A percentile compares a stretch with the other conserved stretches of the same genome.
Conservation (phyloP, 2,329 filamentous ascomycete species). For the Alternaria sp. region DNA sequence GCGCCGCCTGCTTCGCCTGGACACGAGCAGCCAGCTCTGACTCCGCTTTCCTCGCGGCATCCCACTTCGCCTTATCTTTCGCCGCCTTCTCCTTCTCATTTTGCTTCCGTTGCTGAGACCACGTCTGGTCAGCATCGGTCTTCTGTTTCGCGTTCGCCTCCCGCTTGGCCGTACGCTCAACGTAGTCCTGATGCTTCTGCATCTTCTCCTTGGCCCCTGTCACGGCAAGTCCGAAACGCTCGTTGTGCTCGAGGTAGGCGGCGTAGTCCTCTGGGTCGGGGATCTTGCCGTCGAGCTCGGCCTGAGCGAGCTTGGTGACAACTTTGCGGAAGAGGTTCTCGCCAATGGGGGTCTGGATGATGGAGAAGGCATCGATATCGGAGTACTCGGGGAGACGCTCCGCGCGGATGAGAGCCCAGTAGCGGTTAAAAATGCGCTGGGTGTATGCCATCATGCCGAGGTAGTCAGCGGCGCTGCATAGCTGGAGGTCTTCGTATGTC, state of each 20-base stretch:
- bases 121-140: background rate
- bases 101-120: background rate
- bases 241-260: background rate
- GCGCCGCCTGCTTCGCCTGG: too few species aligned
- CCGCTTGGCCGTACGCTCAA: background rate
- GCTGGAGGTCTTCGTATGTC: background rate
- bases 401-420: background rate
- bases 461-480: constrained; percentile 1
- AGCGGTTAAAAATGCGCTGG: constrained; percentile 4
- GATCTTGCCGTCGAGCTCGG: background rate
- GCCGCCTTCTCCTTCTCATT: background rate
- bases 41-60: background rate
- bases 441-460: constrained; percentile 4
- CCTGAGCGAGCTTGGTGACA: background rate
- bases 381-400: background rate
- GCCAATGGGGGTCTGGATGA: background rate
- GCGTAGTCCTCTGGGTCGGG: background rate
- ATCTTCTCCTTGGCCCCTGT: background rate
- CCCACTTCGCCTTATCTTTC: background rate
- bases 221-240: background rate
- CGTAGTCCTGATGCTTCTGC: background rate
- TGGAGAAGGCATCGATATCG: background rate
- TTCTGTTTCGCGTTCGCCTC: background rate
- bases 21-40: background rate
- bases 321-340: background rate